These are phyloP conservation scores for Populus hybrid DNA, from an alignment of 441 rosid genomes.

Conservation along the genomic window DNA sequence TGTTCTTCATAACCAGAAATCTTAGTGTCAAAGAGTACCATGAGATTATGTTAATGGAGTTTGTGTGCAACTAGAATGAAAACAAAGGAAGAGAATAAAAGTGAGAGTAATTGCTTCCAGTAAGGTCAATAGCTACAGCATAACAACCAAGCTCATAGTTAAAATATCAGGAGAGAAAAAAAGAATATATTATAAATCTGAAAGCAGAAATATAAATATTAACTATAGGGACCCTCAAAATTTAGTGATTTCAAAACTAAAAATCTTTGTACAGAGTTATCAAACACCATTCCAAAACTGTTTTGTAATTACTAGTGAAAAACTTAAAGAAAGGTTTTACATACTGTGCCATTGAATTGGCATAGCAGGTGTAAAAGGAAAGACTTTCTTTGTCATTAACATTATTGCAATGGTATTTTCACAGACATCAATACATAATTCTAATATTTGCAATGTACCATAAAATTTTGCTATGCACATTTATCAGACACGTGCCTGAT, in stretches of 20 bases:
- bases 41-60: not conserved
- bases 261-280: not conserved
- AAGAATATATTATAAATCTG: not conserved
- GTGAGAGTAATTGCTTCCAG: not conserved
- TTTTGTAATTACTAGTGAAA: not conserved
- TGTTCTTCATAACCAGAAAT: not conserved
- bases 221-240: not conserved
- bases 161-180: not conserved
- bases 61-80: not conserved
- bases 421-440: not conserved
- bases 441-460: not conserved
- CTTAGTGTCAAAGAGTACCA: not conserved
- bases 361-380: not conserved
- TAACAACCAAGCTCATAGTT: not conserved
- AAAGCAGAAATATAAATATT: not conserved
- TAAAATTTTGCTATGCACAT: not conserved
- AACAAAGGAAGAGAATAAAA: not conserved
- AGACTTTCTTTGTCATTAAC: not conserved
- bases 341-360: not conserved
- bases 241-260: not conserved
- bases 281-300: not conserved
- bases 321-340: not conserved
- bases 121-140: not conserved
- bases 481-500: not conserved
- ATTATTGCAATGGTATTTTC: not conserved